Evolutionary conservation across 805 yeast species (phyloP).

Genomic region (Saturnispora besseyi): DNA sequence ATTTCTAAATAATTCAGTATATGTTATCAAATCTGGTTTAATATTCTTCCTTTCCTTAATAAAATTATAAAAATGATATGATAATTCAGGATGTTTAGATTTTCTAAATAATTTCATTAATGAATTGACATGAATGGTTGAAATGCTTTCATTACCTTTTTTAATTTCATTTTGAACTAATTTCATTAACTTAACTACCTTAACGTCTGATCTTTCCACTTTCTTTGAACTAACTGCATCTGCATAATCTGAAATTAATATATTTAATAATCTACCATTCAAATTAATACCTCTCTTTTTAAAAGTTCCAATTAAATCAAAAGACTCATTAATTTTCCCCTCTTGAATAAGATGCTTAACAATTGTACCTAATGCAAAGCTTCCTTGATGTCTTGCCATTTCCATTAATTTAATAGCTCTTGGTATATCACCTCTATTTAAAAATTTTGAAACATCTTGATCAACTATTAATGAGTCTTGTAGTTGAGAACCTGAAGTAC

Average conservation of each 20-base stretch:
- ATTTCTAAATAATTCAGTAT: constrained; percentile 23
- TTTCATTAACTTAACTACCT: constrained; percentile 27
- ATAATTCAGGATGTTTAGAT: constrained; percentile 30
- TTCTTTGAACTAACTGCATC: constrained; percentile 9
- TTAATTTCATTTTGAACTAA: constrained; percentile 27
- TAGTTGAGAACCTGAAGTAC: constrained; percentile 48
- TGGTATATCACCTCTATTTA: constrained; percentile 38
- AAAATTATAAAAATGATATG: constrained; percentile 32
- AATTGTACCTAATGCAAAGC: constrained; percentile 57
- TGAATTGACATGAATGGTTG: constrained; percentile 38
- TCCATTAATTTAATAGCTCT: constrained; percentile 36
- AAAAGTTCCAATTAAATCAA: constrained; percentile 43
- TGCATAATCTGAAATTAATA: constrained; percentile 38
- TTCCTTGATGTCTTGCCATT: constrained; percentile 32
- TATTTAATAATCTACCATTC: constrained; percentile 40
- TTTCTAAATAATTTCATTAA: constrained; percentile 36
- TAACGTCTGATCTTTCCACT: constrained; percentile 18
- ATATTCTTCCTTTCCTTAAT: constrained; percentile 14
- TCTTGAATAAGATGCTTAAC: constrained; percentile 39
- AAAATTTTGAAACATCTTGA: constrained; percentile 42
- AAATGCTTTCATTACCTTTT: constrained; percentile 22
- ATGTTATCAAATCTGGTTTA: constrained; percentile 30
- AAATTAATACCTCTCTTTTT: constrained; percentile 53
- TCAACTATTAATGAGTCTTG: constrained; percentile 50
- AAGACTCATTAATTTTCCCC: constrained; percentile 38